Evolutionary conservation across 1,139 yeast species (phyloP), one percentile per base, ranked within the genome.

Genomic region (Wickerhamomyces sp.): DNA sequence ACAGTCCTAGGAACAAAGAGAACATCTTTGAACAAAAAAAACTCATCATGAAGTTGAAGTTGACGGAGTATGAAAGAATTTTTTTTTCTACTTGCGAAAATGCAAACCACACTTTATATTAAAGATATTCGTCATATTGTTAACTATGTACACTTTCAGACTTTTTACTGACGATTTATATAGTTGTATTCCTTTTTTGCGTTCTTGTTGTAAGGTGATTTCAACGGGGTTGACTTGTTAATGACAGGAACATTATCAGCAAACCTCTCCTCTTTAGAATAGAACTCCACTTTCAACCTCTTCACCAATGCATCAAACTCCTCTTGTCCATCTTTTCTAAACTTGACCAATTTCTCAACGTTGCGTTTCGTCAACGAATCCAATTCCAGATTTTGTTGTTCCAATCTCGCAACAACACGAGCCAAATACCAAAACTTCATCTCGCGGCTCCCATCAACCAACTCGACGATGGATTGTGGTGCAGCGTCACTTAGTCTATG

Each of bases 401-500:
- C 80, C 39, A 83, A 66, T 46, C 95, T 72, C 19, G 95, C 95
- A 7, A 84, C 93, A 2, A 77, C 68, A 56, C 86, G 76, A 18
- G 95, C 96, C 16, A 78, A 71, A 53, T 77, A 66, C 77, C 94
- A 84, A 47, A 78, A 73, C 50, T 81, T 77, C 66, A 85, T 72
- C 54, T 87, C 95, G 47, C 77, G 72, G 21, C 74, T 74, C 11
- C 83, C 79, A 48, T 85, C 96, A 2, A 91, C 95, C 35, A 93
- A 67, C 59, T 93, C 98, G 37, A 93, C 58, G 13, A 91, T 80
- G 2, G 94, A 80, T 70, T 85, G 91, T 16, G 93, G 91, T 0
- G 97, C 96, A 45, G 81, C 83, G 57, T 93, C 98, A 47, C 91
- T 93, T 35, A 82, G 61, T 49, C 98, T 71, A 22, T 93, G 88